Evolutionary conservation across 768 basidiomycete genomes (phyloP), one percentile per base, ranked within the genome.

Genomic region (Tulasnella sp.): DNA sequence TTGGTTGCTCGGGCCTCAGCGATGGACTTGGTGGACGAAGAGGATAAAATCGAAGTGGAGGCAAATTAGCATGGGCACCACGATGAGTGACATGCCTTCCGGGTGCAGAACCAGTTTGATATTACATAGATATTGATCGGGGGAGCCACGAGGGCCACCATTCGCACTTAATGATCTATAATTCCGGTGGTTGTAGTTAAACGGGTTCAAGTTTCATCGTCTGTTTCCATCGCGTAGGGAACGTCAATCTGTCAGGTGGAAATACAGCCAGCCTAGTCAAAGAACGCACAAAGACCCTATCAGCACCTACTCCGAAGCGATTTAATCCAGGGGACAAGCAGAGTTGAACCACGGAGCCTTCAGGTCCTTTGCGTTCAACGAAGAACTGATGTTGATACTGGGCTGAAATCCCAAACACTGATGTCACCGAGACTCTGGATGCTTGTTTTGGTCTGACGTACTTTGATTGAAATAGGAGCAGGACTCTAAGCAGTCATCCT

Each of bases 41-140:
- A 44, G n/a, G 82, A 83, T 3, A 50, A 76, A 31, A 22, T 41
- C 3, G 82, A 83, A 28, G 87, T 83, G 0, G 86, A 87, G 81
- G 85, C 87, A 20, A 88, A 89, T 79, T 83, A 84, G 44, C 87
- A 87, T 24, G 88, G 88, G 88, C 84, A 87, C 37, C 87, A 88
- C 9, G 81, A 85, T 4, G 88, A 75, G 46, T 54, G 42, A 44
- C 16, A 37, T 69, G 16, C 64, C 34, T 9, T 64, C n/a, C 28
- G 9, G 28, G 4, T 9, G 9, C 9, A 28, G 28, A 34, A 28
- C 5, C 1, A 46, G 31, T 34, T 16, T 7, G 16, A 16, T 18
- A 69, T 34, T 3, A 37, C 28, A 69, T 69, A 16, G 18, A 4
- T 46, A 20, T 46, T n/a, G 24, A 54, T n/a, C 3, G 1, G 4